These are phyloP conservation scores for Suhomyces wounanorum DNA, from an alignment of 1,139 yeast genomes.

Conservation along the genomic window DNA sequence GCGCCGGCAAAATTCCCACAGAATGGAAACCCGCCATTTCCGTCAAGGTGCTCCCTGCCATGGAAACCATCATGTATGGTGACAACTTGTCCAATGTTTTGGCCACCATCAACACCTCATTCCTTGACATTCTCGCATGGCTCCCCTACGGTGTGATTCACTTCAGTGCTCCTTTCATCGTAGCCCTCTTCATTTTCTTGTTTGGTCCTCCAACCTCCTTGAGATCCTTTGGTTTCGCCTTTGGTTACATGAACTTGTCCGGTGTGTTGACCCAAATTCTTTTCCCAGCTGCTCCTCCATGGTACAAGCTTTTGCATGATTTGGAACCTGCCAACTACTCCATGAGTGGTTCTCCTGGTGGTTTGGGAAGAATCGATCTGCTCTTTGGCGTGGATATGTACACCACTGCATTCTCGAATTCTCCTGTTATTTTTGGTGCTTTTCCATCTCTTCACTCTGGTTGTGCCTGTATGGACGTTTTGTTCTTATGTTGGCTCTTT, in stretches of 20 bases:
- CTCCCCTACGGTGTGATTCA: slow-evolving; percentile 92
- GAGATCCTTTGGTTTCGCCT: slow-evolving; percentile 88
- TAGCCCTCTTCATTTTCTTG: slow-evolving; percentile 74
- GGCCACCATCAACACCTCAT: slow-evolving; percentile 68
- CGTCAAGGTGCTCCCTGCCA: slow-evolving; percentile 88
- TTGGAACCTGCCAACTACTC: slow-evolving; percentile 87
- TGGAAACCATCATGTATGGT: slow-evolving; percentile 92
- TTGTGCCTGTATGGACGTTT: slow-evolving; percentile 89
- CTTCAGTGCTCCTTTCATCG: slow-evolving; percentile 86
- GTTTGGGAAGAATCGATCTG: slow-evolving; percentile 83
- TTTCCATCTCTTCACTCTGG: slow-evolving; percentile 96
- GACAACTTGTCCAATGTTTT: slow-evolving; percentile 87
- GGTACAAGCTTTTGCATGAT: slow-evolving; percentile 90
- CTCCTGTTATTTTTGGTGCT: slow-evolving; percentile 97
- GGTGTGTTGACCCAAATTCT: slow-evolving; percentile 81
- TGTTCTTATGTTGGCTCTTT: slow-evolving; percentile 79
- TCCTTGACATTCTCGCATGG: slow-evolving; percentile 89
- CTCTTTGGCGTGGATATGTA: slow-evolving; percentile 82
- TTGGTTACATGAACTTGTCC: slow-evolving; percentile 91
- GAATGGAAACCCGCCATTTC: slow-evolving; percentile 84
- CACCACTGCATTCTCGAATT: slow-evolving; percentile 80
- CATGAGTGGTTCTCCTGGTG: slow-evolving; percentile 97
- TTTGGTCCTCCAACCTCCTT: slow-evolving; percentile 93
- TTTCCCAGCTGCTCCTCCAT: slow-evolving; percentile 97
- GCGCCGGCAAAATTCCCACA: slow-evolving; percentile 76